Conservation (phyloP, 2,329 filamentous ascomycete species). For the Elsinoe batatas region DNA sequence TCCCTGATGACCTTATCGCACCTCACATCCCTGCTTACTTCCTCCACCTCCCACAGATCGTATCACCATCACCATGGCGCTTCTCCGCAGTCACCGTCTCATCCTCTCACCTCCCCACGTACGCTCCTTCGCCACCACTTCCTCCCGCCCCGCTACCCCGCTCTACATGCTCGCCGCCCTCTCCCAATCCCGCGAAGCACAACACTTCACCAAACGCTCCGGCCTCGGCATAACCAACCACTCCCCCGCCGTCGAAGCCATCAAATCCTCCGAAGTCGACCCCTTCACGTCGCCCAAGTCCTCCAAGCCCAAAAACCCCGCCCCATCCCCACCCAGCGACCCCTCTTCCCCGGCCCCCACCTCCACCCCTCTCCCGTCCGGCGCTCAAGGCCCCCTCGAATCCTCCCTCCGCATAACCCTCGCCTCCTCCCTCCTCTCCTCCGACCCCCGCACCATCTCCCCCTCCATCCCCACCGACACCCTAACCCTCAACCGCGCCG, state of each 20-base stretch:
- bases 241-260: constrained; percentile 12
- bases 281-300: neutral
- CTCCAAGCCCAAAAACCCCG: neutral
- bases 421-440: neutral
- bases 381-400: neutral
- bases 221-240: constrained; percentile 11
- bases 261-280: constrained; percentile 12
- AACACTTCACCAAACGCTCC: constrained; percentile 10
- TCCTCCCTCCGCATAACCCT: neutral
- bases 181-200: constrained; percentile 10
- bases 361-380: neutral
- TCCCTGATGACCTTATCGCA: neutral
- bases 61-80: neutral
- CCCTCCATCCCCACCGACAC: neutral
- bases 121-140: neutral
- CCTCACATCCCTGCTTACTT: neutral
- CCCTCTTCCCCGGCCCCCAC: neutral
- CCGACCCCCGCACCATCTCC: neutral
- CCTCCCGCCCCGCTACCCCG: constrained; percentile 6
- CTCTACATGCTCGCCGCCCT: constrained; percentile 11
- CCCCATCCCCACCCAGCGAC: neutral
- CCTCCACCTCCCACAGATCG: no score
- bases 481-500: neutral
- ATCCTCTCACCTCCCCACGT: neutral
- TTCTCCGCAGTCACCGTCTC: neutral